Evolutionary conservation across 192 early-diverging fungal genomes (phyloP).

Genomic region (Dimargaris xerosporica): DNA sequence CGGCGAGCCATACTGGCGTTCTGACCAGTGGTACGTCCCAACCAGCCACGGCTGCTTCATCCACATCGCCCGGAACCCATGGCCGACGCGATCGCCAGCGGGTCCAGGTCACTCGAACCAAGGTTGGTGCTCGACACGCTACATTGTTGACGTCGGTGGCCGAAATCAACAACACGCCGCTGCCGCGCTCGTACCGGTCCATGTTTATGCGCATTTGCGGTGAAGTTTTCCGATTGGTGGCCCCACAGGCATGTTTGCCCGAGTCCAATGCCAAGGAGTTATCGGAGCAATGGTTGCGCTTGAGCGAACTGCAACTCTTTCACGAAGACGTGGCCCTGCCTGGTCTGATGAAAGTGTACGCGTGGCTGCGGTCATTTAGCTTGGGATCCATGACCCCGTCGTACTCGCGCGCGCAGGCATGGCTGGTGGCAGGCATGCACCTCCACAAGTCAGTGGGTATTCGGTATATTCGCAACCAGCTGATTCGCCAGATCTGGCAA

Average conservation of each 20-base stretch:
- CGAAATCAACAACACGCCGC: conserved; percentile 9
- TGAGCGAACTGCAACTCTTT: conserved; percentile 11
- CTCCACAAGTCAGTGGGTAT: conserved; percentile 8
- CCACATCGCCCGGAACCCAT: background rate
- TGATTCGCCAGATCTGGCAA: background rate
- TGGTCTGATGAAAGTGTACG: conserved; percentile 7
- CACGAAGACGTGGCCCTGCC: conserved; percentile 11
- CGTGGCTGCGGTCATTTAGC: conserved; percentile 5
- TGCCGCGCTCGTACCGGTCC: conserved; percentile 8
- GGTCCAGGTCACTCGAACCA: background rate
- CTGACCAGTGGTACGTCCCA: background rate
- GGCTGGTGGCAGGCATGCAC: conserved; percentile 5
- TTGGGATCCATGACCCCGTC: background rate
- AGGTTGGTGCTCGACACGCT: background rate
- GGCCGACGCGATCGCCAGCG: background rate
- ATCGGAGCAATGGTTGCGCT: conserved; percentile 1
- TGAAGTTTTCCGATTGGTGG: conserved; percentile 2
- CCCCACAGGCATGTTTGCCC: conserved; percentile 9
- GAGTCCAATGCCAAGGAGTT: conserved; percentile 1
- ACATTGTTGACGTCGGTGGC: background rate
- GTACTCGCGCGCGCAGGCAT: background rate
- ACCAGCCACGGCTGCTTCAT: background rate
- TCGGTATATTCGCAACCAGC: conserved; percentile 5
- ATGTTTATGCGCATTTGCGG: conserved; percentile 3
- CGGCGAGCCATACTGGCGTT: background rate